These are phyloP conservation scores for Suillus clintonianus DNA, from an alignment of 768 basidiomycete genomes.

Conservation along the genomic window DNA sequence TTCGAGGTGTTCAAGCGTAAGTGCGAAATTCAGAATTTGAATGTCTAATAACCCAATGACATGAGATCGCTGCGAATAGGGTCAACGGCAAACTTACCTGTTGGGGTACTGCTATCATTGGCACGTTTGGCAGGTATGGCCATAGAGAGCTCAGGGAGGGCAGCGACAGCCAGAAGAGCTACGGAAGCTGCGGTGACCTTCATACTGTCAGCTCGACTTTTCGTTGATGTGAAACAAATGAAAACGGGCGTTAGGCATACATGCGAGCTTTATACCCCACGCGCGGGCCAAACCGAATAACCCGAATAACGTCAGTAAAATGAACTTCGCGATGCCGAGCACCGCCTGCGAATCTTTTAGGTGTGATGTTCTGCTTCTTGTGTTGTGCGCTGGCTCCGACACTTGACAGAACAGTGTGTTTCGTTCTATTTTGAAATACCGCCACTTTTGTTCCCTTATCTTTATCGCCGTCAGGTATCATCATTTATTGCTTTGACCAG, in stretches of 20 bases:
- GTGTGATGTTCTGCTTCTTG: neutral
- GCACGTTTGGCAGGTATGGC: slow-evolving; percentile 1
- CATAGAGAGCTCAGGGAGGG: neutral
- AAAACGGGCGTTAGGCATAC: neutral
- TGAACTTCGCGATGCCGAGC: neutral
- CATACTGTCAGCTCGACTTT: slow-evolving; percentile 2
- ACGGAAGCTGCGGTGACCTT: neutral
- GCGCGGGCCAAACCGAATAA: neutral
- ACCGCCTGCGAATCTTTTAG: neutral
- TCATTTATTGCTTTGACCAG: neutral
- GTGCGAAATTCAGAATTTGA: slow-evolving; percentile 33
- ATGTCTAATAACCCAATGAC: slow-evolving; percentile 11
- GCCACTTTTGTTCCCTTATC: neutral
- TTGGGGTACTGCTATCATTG: neutral
- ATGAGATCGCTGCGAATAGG: neutral
- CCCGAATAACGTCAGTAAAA: neutral
- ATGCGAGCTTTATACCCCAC: neutral
- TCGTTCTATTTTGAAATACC: neutral
- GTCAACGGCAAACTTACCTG: neutral
- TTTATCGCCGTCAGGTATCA: neutral
- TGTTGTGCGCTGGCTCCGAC: neutral
- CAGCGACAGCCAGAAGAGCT: neutral
- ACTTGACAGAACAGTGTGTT: neutral
- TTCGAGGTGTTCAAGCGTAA: slow-evolving; percentile 41
- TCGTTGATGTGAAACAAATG: neutral